Base-by-base conservation (phyloP, 176 grass and related monocot genomes). In the Phoenix roebelenii region DNA sequence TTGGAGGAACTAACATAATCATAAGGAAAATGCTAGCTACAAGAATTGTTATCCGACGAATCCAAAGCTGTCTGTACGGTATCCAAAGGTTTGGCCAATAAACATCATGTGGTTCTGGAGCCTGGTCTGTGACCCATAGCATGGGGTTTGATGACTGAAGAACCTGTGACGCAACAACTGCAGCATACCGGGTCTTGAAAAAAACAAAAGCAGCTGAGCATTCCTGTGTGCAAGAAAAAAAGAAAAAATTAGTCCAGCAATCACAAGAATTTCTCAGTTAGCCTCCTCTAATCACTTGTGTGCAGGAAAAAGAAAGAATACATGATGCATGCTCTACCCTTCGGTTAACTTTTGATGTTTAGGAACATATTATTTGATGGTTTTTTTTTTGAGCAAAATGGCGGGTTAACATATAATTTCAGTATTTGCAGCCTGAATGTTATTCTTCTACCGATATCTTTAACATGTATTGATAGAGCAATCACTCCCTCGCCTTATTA, bases 1-100 rank as follows among this genome's bases (percentile, higher is more conserved):
- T 83, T 3, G 91, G 91, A 25, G 87, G 49, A 57, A 90, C 71
- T 65, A 96, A 96, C 56, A 80, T 59, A 72, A 96, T 82, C 91
- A 90, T 90, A 71, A 96, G 90, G 26, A 68, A 62, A 35, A 85
- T 18, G 54, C 80, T 90, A 60, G 75, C 76, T 52, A 85, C 68
- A 50, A 90, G 75, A 32, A 73, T 87, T 3, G 78, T 51, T 59
- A 90, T 73, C 52, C 77, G 76, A 23, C 91, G 74, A 55, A 96
- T 72, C 91, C 91, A 96, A 50, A 96, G 79, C 51, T 86, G 83
- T 22, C 50, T 82, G 62, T 90, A 96, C 54, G 91, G 71, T 66
- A 96, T 72, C 77, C 86, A 96, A 32, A 96, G 74, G 54, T 96
- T 96, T 57, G 83, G 76, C 91, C 91, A 96, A 73, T 96, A 90